Base-by-base conservation (phyloP, 2,329 filamentous ascomycete species). In the Teratosphaeria gauchensis region DNA sequence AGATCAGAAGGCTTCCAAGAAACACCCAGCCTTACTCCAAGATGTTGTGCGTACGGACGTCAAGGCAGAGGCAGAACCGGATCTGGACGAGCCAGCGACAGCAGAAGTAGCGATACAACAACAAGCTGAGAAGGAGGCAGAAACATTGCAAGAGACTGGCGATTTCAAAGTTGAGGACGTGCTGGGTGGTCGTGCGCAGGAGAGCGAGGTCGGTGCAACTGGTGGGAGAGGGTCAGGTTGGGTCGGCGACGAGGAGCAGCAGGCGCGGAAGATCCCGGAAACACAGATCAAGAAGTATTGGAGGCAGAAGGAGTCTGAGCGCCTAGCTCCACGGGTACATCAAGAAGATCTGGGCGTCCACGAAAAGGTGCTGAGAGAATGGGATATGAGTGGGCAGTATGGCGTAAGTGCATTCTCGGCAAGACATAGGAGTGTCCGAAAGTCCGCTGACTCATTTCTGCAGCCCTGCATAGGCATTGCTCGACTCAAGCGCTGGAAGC, bases 311-410 rank as follows among this genome's bases (percentile, higher is more conserved):
- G 90, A 96, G 76, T 76, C 77, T 48, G 80, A 84, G 67, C 80
- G 90, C 65, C 80, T 80, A 60, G 83, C 89, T 19, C 82, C 83
- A 51, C 78, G 87, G 66, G 85, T 95, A 38, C 94, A 97, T 69
- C 90, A 95, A 74, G 74, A 86, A 66, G 86, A 80, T 2, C 71
- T 97, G 65, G 81, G 79, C 11, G 65, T 88, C 53, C 80, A 87
- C 58, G 92, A 97, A 79, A 96, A 92, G 78, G 84, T 97, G 30
- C 74, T 97, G 68, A 80, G 92, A 63, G 89, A 96, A 72, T 99
- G 94, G 75, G 94, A 99, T 72, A 87, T 95, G 64, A 94, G 87
- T 69, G 89, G 83, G 61, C 89, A 96, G 68, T 99, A 89, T 72
- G 94, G 94, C 58, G 91, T 95, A 84, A 78, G 89, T 84, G 12